Evolutionary conservation across 2,329 filamentous ascomycete genomes (phyloP), one percentile per base, ranked within the genome.

Genomic region (Hypoxylon sp.): DNA sequence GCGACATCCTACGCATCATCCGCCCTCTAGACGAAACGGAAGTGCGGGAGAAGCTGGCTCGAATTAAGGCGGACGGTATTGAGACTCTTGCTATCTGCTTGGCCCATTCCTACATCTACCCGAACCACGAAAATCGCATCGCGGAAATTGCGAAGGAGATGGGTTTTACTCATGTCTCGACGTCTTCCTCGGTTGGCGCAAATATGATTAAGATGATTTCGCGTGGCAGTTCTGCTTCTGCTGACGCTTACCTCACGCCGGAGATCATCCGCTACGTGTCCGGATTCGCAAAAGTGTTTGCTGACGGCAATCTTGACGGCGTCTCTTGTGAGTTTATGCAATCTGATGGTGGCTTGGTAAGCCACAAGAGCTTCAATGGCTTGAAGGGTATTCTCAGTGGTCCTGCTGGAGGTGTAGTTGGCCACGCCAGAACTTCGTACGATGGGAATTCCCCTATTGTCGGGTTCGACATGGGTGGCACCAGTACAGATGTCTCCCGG

Each of bases 401-500:
- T 0, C 92, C 92, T 3, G 92, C 92, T n/a, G 92, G 91, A 14
- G 92, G 92, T 54, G 91, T 94, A 0, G 91, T 94, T 0, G 92
- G 92, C 2, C 93, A 93, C 77, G 91, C 91, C 2, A 83, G 91
- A 7, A 93, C 92, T 0, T 91, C 88, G 0, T 94, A 91, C 79
- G 91, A 94, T 69, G 84, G 87, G 0, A 81, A 88, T 13, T 90
- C 83, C 0, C 91, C 92, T 0, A 87, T 94, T 2, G 93, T 94
- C 70, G 92, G 92, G 0, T 94, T 94, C 73, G 92, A 94, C 71
- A 94, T 92, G 90, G 81, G 82, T 6, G 92, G 92, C 17, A 94
- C 92, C 0, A 66, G 63, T 44, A 69, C 66, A n/a, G 66, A 69
- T 25, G 66, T 69, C 10, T 69, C 66, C 6, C 63, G 66, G 5